These are phyloP conservation scores for Drosera capensis DNA, from an alignment of 148 eudicot genomes.

Conservation along the genomic window DNA sequence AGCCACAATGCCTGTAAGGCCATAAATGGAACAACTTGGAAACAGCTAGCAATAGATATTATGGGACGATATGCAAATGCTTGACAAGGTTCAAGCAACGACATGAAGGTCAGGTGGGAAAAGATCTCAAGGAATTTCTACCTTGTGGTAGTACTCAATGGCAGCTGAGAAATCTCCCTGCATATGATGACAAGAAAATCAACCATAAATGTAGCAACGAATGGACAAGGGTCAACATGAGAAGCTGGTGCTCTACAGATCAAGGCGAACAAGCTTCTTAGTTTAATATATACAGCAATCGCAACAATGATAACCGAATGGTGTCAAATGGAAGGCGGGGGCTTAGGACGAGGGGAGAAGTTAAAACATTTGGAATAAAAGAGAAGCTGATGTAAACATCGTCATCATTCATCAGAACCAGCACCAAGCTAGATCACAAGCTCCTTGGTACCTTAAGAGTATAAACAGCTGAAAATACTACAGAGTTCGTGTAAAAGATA, in stretches of 20 bases:
- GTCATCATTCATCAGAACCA: too few relatives aligned
- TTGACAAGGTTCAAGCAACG: background rate
- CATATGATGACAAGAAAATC: constrained; percentile 3
- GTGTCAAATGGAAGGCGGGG: too few relatives aligned
- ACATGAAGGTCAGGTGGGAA: background rate
- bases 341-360: too few relatives aligned
- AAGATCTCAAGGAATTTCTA: constrained; percentile 7
- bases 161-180: constrained; percentile 75
- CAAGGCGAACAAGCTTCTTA: too few relatives aligned
- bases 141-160: constrained; percentile 85
- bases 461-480: background rate
- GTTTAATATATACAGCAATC: too few relatives aligned
- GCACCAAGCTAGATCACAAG: too few relatives aligned
- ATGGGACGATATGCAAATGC: background rate
- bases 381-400: too few relatives aligned
- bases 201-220: background rate
- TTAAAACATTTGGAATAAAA: too few relatives aligned
- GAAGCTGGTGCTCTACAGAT: background rate
- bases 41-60: background rate
- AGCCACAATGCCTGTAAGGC: constrained; percentile 66
- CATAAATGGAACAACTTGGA: background rate
- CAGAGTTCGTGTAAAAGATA: background rate
- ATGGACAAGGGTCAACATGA: too few relatives aligned
- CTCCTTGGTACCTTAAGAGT: background rate
- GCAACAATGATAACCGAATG: too few relatives aligned